phyloP scores from a whole-genome alignment of 2,329 filamentous ascomycete species.

The Talaromyces sp. region DNA sequence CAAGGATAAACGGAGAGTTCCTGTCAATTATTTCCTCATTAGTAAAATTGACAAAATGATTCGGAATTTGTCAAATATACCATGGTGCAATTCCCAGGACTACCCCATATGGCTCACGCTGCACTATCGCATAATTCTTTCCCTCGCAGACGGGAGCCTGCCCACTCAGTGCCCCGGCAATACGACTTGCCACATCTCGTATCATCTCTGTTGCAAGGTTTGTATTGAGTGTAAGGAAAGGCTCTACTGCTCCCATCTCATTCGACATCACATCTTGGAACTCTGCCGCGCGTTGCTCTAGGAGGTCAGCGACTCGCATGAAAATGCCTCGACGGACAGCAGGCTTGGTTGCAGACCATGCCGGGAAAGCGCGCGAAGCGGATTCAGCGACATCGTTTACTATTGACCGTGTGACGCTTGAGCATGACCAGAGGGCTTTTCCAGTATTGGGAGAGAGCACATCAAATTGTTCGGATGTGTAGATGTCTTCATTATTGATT shows the following conservation, averaged over 20 bases:
- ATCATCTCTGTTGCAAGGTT: background rate
- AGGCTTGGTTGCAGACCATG: constrained; percentile 64
- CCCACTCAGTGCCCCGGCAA: background rate
- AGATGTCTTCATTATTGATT: background rate
- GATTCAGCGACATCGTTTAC: constrained; percentile 54
- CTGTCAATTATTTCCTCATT: background rate
- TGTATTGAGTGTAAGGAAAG: background rate
- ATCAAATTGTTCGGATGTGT: background rate
- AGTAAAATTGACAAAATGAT: background rate
- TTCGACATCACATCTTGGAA: background rate
- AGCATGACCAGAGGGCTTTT: background rate
- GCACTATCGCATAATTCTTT: background rate
- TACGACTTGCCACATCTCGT: background rate
- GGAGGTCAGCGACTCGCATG: constrained; percentile 63
- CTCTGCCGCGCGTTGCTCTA: constrained; percentile 46
- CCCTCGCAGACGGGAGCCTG: background rate
- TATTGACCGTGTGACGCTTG: constrained; percentile 27
- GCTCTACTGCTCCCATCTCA: background rate
- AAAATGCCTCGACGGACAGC: constrained; percentile 67
- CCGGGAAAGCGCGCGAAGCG: constrained; percentile 61
- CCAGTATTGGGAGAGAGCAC: background rate
- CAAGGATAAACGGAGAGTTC: constrained; percentile 9
- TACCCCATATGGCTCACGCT: background rate
- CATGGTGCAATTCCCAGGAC: constrained; percentile 10
- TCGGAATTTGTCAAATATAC: background rate